Percentiles rank a stretch among this genome's conserved stretches.
Conservation (phyloP, 1,139 yeast genomes). For the Saccharomycopsis crataegensis region DNA sequence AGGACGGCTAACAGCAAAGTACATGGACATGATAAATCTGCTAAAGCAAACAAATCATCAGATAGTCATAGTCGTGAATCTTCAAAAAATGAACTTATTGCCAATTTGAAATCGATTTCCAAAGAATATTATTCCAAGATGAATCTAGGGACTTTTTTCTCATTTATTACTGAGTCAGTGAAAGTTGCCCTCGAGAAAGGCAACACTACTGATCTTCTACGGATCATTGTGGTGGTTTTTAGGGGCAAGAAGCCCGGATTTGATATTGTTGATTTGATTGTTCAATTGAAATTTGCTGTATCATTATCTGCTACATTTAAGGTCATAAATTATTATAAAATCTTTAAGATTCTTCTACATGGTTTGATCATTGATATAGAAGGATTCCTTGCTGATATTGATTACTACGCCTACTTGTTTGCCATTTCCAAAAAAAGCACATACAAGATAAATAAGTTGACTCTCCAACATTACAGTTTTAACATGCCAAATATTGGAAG, state of each 20-base stretch:
- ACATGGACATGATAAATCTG: no score
- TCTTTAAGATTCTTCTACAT: slow-evolving; percentile 14
- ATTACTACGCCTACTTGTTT: slow-evolving; percentile 2
- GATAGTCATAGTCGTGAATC: neutral
- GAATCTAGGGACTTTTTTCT: slow-evolving; percentile 2
- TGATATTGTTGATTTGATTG: slow-evolving; percentile 11
- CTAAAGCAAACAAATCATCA: no score
- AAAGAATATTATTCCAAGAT: slow-evolving; percentile 8
- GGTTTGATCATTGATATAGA: slow-evolving; percentile 17
- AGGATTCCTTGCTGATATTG: slow-evolving; percentile 12
- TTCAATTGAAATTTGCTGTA: slow-evolving; percentile 10
- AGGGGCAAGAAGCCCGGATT: slow-evolving; percentile 2
- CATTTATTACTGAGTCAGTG: slow-evolving; percentile 9
- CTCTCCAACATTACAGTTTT: slow-evolving; percentile 1
- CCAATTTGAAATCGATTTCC: neutral
- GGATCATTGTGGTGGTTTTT: slow-evolving; percentile 14
- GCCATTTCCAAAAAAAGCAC: neutral
- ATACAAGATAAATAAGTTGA: neutral
- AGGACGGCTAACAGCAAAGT: no score
- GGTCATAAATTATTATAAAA: slow-evolving; percentile 8
- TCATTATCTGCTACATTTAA: slow-evolving; percentile 5
- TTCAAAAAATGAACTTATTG: neutral
- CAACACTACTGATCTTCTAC: slow-evolving; percentile 2
- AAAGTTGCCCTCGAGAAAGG: slow-evolving; percentile 9
- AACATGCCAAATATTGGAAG: neutral